Conservation (phyloP, 768 basidiomycete species). For the Cystofilobasidium ferigula region DNA sequence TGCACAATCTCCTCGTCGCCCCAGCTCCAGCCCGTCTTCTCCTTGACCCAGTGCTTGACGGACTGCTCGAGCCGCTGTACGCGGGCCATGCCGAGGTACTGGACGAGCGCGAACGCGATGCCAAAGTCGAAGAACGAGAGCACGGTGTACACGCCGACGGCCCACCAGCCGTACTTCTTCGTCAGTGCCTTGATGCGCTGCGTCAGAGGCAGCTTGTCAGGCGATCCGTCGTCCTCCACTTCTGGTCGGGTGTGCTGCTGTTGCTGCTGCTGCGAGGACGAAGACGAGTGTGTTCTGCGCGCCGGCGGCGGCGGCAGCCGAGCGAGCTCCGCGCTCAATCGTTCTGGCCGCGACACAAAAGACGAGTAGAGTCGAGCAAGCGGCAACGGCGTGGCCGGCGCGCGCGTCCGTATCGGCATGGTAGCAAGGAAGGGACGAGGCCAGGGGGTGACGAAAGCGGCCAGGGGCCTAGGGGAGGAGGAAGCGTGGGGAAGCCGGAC, state of each 20-base stretch:
- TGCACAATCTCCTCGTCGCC: conserved; percentile 13
- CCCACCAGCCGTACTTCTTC: conserved; percentile 90
- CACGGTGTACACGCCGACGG: conserved; percentile 74
- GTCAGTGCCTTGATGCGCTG: conserved; percentile 69
- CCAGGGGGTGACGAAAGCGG: too few relatives aligned
- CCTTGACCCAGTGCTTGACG: conserved; percentile 36
- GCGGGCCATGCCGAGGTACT: conserved; percentile 78
- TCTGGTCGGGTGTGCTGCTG: not conserved
- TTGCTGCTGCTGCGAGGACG: not conserved
- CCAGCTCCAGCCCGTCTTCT: conserved; percentile 25
- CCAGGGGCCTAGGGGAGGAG: too few relatives aligned
- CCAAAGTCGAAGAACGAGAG: conserved; percentile 68
- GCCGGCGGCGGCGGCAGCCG: not conserved
- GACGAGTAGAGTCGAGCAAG: too few relatives aligned
- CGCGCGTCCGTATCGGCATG: too few relatives aligned
- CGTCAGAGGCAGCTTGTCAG: conserved; percentile 31
- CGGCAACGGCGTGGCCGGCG: too few relatives aligned
- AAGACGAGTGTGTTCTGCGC: not conserved
- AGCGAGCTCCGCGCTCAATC: too few relatives aligned
- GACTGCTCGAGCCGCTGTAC: conserved; percentile 55
- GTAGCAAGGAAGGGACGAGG: too few relatives aligned
- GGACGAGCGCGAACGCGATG: conserved; percentile 71
- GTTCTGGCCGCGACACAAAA: too few relatives aligned
- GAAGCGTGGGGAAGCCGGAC: too few relatives aligned
- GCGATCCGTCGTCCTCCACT: not conserved